Evolutionary conservation across 495 filamentous ascomycete species (phyloP), one percentile per base, ranked within the genome.

Genomic region (Hypoxylon fuscum): DNA sequence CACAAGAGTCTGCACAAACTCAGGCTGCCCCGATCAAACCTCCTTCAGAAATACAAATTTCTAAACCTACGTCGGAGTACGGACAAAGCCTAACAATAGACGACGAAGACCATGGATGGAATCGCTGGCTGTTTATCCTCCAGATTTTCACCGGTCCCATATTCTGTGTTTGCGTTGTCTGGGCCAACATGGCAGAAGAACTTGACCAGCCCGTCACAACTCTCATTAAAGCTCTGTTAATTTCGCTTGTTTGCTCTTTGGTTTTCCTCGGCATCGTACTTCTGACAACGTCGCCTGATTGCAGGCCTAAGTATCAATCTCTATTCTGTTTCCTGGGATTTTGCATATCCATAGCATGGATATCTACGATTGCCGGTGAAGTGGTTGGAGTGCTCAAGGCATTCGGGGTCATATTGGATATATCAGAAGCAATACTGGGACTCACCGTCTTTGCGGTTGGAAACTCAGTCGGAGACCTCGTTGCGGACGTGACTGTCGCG

Each of bases 361-460:
- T 99, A 59, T 92, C 89, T 17, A 96, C 92, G 10, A 92, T 99
- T 42, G 96, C 96, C 11, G 91, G 91, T 20, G 96, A 99, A 74
- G 96, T 99, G 12, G 96, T 99, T 5, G 93, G 91, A 34, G 89
- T 97, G 17, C 84, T 99, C 31, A 98, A 98, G 73, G 90, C 96
- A 2, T 77, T 99, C 15, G 96, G 96, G 3, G 91, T 98, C 8
- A 92, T 99, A 29, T 76, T 97, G 18, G 86, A 88, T 64, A 98
- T 99, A 64, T 94, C 90, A 21, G 95, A 99, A 78, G 96, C 96
- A 6, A 93, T 99, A 58, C 80, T 99, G 2, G 96, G 96, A 1
- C 82, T 99, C 34, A 99, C 96, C 23, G 86, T 99, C 41, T 99
- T 99, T 71, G 96, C 96, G 0, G 92, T 98, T 11, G 95, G 96